Conservation (phyloP, 176 grass and related monocot species). For the Phyllostachys edulis region DNA sequence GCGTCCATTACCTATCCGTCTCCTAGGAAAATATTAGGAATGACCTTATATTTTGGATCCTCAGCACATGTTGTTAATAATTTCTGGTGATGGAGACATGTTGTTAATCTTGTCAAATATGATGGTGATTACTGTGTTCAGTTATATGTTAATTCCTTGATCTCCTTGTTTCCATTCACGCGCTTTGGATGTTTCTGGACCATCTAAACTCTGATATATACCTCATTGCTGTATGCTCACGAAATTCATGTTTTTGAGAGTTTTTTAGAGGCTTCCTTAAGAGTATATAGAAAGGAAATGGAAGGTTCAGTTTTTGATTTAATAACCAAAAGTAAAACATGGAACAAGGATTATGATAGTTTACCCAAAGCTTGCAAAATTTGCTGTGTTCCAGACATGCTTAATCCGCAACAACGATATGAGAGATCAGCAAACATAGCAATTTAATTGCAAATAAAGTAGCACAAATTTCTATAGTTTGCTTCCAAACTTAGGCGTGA, state of each 20-base stretch:
- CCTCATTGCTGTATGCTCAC: background rate
- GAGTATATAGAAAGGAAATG: background rate
- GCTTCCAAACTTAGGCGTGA: background rate
- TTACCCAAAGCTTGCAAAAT: background rate
- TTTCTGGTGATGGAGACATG: slow-evolving; percentile 23
- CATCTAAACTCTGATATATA: slow-evolving; percentile 1
- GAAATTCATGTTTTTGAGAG: background rate
- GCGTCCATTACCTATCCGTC: background rate
- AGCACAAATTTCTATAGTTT: background rate
- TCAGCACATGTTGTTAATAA: slow-evolving; percentile 31
- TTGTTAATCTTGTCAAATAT: slow-evolving; percentile 3
- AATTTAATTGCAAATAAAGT: background rate
- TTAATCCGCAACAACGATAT: background rate
- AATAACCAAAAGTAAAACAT: background rate
- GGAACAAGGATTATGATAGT: background rate
- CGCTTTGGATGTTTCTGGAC: background rate
- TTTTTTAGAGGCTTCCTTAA: background rate
- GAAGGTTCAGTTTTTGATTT: background rate
- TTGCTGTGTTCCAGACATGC: background rate
- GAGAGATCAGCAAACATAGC: background rate
- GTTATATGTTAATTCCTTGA: background rate
- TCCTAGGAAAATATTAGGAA: slow-evolving; percentile 18
- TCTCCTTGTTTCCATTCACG: background rate
- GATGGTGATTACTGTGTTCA: background rate
- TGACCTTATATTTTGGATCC: slow-evolving; percentile 12